Evolutionary conservation across 768 basidiomycete species (phyloP), one percentile per base, ranked within the genome.

Genomic region (Lentinula edodes): DNA sequence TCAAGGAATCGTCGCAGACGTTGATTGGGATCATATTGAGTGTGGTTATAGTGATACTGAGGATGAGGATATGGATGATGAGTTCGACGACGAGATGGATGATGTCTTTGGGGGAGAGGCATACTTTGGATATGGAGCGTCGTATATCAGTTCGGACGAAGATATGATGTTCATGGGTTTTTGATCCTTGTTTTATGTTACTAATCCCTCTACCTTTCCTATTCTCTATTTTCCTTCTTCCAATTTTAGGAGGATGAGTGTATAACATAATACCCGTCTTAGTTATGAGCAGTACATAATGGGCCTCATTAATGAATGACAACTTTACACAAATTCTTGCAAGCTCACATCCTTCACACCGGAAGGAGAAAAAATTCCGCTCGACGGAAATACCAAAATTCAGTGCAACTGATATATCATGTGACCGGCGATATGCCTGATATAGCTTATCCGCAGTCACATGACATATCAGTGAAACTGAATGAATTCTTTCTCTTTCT

Each of bases 1-100:
- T 0, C 64, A 66, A 9, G 68, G 73, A 7, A 62, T 68, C 8
- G 58, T 59, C 7, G 52, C 35, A 15, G 51, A 63, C 32, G 58
- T 63, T 18, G 51, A 60, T 1, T 63, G 62, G 62, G 62, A 63
- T 41, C 41, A 20, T 42, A 13, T 55, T 38, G 43, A 46, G 61
- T 16, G 7, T 34, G 59, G 59, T 9, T 60, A 52, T 39, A 52
- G 34, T 28, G 61, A 56, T 12, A 46, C 18, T 23, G 61, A 61
- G 23, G 61, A 61, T 48, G 61, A 61, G 5, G 39, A 52, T n/a
- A 52, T 42, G 59, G 48, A 60, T 15, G 50, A 60, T 23, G 50
- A 60, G 2, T 28, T 20, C 10, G 59, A 52, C 32, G 59, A 60
- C 28, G 46, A 15, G n/a, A 60, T 52, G 51, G 39, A 52, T 28